phyloP scores from a whole-genome alignment of 495 filamentous ascomycete genomes.

The Tuber borchii region DNA sequence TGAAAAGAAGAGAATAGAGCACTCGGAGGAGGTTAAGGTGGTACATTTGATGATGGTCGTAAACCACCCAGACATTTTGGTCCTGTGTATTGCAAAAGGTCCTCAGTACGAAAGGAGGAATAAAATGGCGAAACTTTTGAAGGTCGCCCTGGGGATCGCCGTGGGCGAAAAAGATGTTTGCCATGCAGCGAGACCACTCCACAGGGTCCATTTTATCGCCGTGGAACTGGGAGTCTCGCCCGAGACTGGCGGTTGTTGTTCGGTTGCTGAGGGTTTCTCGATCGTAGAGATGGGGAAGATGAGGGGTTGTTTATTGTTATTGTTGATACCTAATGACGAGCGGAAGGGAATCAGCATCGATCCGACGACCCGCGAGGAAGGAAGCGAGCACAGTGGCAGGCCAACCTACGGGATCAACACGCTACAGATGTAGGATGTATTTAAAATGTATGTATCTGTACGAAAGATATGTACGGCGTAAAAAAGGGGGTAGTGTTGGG shows the following conservation, averaged over 20 bases:
- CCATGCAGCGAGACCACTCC: slow-evolving; percentile 39
- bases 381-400: slow-evolving; percentile 22
- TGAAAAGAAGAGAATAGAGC: slow-evolving; percentile 17
- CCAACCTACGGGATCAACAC: slow-evolving; percentile 26
- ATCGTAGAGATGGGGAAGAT: slow-evolving; percentile 7
- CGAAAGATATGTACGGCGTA: slow-evolving; percentile 3
- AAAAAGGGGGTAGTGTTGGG: not conserved
- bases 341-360: slow-evolving; percentile 27
- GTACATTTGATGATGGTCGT: slow-evolving; percentile 42
- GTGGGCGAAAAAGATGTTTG: slow-evolving; percentile 38
- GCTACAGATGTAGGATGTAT: slow-evolving; percentile 23
- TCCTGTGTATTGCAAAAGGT: slow-evolving; percentile 38
- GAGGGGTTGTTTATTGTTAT: slow-evolving; percentile 21
- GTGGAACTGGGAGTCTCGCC: slow-evolving; percentile 5
- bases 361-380: slow-evolving; percentile 24
- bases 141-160: slow-evolving; percentile 38
- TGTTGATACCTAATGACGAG: slow-evolving; percentile 21
- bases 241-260: slow-evolving; percentile 7
- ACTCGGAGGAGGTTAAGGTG: slow-evolving; percentile 30
- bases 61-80: slow-evolving; percentile 39
- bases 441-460: slow-evolving; percentile 13
- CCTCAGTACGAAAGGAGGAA: slow-evolving; percentile 37
- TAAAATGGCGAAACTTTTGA: slow-evolving; percentile 38
- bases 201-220: slow-evolving; percentile 30
- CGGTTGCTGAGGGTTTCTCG: not conserved